Evolutionary conservation across 225 moss, liverwort and hornwort genomes (phyloP).

Genomic region (Straminergon stramineum): DNA sequence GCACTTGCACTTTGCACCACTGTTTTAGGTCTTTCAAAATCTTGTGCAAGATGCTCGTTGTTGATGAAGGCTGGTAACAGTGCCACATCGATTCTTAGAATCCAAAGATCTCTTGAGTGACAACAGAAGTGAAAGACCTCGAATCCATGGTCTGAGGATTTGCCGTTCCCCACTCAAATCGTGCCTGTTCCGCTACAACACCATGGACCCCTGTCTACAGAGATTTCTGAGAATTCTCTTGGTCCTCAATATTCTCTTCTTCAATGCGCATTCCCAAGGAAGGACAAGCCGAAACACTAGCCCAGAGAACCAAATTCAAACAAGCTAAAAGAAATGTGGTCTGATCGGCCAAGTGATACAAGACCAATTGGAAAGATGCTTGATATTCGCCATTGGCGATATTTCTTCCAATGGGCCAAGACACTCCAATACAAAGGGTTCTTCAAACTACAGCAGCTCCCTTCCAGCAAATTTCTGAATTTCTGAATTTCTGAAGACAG

Average conservation of each 20-base stretch:
- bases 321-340: background rate
- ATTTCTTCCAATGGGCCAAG: background rate
- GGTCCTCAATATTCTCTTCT: background rate
- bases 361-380: background rate
- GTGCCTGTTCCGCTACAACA: background rate
- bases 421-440: background rate
- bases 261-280: background rate
- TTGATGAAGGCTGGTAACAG: background rate
- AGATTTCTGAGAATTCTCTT: background rate
- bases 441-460: background rate
- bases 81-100: background rate
- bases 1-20: background rate
- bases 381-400: background rate
- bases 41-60: background rate
- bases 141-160: background rate
- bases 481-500: background rate
- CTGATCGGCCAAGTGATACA: background rate
- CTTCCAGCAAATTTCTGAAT: background rate
- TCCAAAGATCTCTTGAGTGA: background rate
- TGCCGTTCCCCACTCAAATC: background rate
- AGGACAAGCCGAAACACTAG: background rate
- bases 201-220: background rate
- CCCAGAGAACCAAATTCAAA: background rate
- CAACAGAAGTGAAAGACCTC: background rate
- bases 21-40: background rate